phyloP scores from a whole-genome alignment of 2,329 filamentous ascomycete species.

The Neofusicoccum parvum region DNA sequence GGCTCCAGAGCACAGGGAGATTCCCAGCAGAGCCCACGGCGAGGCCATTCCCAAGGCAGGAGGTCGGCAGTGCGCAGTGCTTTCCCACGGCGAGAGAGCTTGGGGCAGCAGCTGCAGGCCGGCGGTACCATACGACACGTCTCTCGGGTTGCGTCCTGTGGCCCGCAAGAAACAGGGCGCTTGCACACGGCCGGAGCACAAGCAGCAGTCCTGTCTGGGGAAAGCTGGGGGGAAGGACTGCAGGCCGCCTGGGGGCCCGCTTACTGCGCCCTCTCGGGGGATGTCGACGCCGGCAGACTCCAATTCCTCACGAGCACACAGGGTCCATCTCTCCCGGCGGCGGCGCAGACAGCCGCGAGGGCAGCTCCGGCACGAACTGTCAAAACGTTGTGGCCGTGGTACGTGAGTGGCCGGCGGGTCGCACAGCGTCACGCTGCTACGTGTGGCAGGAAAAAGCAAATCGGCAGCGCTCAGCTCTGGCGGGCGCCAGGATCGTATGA shows the following conservation, averaged over 20 bases:
- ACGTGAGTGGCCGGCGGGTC: constrained; percentile 4
- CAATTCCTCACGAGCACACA: constrained; percentile 2
- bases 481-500: neutral
- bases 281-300: neutral
- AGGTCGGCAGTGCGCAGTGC: constrained; percentile 1
- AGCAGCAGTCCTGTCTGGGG: neutral
- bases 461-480: neutral
- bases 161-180: constrained; percentile 1
- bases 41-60: neutral
- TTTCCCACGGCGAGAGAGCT: neutral
- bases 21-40: neutral
- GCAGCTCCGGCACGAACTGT: constrained; percentile 5
- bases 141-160: neutral
- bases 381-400: constrained; percentile 14
- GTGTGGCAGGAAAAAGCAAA: constrained; percentile 22
- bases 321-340: neutral
- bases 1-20: constrained; percentile 5
- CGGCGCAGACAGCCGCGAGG: neutral
- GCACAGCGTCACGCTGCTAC: constrained; percentile 17
- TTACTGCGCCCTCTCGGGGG: neutral
- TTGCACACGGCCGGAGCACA: neutral
- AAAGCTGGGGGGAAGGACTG: too few relatives aligned
- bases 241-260: neutral
- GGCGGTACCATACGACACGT: constrained; percentile 6
- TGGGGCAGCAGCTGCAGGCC: constrained; percentile 7